Evolutionary conservation across 2,329 filamentous ascomycete genomes (phyloP).

Genomic region (Colletotrichum sansevieriae): DNA sequence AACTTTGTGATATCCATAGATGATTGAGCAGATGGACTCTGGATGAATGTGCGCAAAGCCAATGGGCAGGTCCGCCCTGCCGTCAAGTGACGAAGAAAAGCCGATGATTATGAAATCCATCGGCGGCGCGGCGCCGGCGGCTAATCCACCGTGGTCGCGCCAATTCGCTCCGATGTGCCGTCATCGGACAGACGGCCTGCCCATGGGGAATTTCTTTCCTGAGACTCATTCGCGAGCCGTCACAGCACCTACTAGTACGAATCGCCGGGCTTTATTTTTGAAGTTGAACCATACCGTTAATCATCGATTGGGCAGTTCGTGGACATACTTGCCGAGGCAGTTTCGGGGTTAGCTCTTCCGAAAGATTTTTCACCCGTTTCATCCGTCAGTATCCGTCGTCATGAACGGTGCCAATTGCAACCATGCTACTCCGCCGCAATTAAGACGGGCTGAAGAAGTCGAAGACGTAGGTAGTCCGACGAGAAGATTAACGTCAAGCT

Average conservation of each 20-base stretch:
- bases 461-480: conserved; percentile 56
- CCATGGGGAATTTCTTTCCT: conserved; percentile 27
- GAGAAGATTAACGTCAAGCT: background rate
- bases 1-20: too few species aligned
- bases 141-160: conserved; percentile 27
- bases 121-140: conserved; percentile 16
- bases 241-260: background rate
- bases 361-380: conserved; percentile 24
- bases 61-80: background rate
- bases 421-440: conserved; percentile 22
- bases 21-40: too few species aligned
- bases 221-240: background rate
- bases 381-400: conserved; percentile 4
- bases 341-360: background rate
- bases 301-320: background rate
- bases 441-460: conserved; percentile 59
- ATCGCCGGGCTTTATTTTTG: background rate
- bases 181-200: conserved; percentile 23
- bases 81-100: conserved; percentile 19
- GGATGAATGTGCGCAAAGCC: background rate
- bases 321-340: background rate
- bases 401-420: conserved; percentile 40
- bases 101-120: conserved; percentile 31
- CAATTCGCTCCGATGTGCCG: conserved; percentile 35
- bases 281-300: background rate